A percentile compares a stretch with the other conserved stretches of the same genome.
These are phyloP conservation scores for Kazachstania sp. DNA, from an alignment of 1,139 yeast species.

Conservation along the genomic window DNA sequence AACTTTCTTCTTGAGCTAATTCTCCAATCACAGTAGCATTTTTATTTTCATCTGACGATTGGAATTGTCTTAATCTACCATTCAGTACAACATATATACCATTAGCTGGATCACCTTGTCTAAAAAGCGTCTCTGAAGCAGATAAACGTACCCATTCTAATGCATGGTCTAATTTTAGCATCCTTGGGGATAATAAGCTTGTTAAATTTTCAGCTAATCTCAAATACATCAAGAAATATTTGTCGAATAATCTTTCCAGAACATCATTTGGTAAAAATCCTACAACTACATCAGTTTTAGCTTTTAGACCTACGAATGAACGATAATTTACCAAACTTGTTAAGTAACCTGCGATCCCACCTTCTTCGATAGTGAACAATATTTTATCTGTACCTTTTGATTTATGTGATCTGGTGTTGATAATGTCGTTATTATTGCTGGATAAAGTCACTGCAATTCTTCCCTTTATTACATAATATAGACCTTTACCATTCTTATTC, in stretches of 20 bases:
- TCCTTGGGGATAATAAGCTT: conserved; percentile 53
- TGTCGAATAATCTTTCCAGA: conserved; percentile 62
- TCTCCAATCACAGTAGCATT: conserved; percentile 50
- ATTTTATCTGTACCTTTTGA: conserved; percentile 10
- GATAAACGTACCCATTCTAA: conserved; percentile 89
- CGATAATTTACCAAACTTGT: conserved; percentile 73
- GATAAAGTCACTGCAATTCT: conserved; percentile 50
- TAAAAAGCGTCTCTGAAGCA: conserved; percentile 73
- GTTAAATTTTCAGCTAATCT: conserved; percentile 71
- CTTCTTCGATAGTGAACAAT: conserved; percentile 56
- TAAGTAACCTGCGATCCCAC: conserved; percentile 83
- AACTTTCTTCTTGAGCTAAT: conserved; percentile 87
- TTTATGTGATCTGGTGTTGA: too few species aligned
- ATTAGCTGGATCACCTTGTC: conserved; percentile 82
- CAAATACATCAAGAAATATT: conserved; percentile 64
- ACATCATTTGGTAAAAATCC: conserved; percentile 62
- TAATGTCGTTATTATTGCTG: conserved; percentile 10
- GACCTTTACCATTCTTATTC: conserved; percentile 60
- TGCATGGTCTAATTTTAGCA: conserved; percentile 78
- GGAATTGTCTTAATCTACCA: conserved; percentile 74
- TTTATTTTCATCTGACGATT: conserved; percentile 3
- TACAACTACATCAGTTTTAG: conserved; percentile 51
- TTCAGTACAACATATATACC: conserved; percentile 87
- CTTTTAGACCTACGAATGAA: conserved; percentile 63
- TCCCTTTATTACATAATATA: conserved; percentile 76